phyloP scores from a whole-genome alignment of 176 grass and related monocot genomes.

The Pontederia paniculata region DNA sequence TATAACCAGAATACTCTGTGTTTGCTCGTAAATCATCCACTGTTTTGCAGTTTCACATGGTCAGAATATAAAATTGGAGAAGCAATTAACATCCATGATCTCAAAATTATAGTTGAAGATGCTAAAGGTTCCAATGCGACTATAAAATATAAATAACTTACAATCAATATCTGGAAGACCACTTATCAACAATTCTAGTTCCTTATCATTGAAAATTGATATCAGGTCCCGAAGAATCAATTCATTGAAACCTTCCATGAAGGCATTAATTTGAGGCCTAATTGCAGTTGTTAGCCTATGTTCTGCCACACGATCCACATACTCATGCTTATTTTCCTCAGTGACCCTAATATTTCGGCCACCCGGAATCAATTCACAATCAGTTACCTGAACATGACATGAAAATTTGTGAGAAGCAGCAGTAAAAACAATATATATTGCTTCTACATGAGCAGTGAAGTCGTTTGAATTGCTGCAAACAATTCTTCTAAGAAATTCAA shows the following conservation, averaged over 20 bases:
- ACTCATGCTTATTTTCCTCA: slow-evolving; percentile 98
- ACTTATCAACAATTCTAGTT: slow-evolving; percentile 88
- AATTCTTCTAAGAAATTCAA: neutral
- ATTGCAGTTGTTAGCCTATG: slow-evolving; percentile 94
- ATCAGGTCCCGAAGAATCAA: slow-evolving; percentile 77
- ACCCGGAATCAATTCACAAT: slow-evolving; percentile 93
- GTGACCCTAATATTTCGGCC: slow-evolving; percentile 83
- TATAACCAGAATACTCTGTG: slow-evolving; percentile 97
- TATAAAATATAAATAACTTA: slow-evolving; percentile 29
- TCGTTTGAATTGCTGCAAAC: neutral
- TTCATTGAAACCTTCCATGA: slow-evolving; percentile 85
- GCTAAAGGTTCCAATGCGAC: neutral
- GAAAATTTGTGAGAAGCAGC: slow-evolving; percentile 5
- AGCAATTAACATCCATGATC: slow-evolving; percentile 4
- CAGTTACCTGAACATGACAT: slow-evolving; percentile 62
- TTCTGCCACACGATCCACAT: slow-evolving; percentile 70
- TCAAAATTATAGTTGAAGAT: neutral
- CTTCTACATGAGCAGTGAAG: no score
- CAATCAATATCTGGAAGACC: slow-evolving; percentile 98
- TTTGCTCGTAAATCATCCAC: slow-evolving; percentile 96
- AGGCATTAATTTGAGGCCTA: slow-evolving; percentile 93
- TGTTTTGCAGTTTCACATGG: neutral
- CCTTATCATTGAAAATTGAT: slow-evolving; percentile 98
- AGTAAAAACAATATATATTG: no score
- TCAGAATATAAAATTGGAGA: slow-evolving; percentile 5